These are phyloP conservation scores for Psidium friedrichsthalianum DNA, from an alignment of 345 rosid species.

Conservation along the genomic window DNA sequence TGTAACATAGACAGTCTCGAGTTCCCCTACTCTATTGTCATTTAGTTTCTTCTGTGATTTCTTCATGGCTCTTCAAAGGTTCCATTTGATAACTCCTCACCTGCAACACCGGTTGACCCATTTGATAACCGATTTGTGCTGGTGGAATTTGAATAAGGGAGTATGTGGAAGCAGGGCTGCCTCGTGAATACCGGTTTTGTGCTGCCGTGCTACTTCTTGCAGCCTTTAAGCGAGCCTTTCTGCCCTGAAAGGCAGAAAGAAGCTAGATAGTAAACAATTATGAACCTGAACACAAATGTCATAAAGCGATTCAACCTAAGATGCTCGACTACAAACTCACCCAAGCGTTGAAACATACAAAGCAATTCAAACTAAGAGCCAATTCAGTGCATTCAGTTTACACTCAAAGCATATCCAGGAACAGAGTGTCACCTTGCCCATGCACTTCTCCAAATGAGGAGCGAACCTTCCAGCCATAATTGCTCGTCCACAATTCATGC, in stretches of 20 bases:
- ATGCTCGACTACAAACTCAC: neutral
- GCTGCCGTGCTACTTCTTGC: slow-evolving; percentile 73
- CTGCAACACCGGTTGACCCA: slow-evolving; percentile 41
- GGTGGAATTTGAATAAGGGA: slow-evolving; percentile 41
- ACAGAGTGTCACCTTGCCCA: slow-evolving; percentile 78
- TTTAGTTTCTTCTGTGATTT: neutral
- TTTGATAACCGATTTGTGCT: slow-evolving; percentile 41
- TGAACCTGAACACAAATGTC: neutral
- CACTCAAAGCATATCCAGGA: neutral
- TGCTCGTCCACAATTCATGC: slow-evolving; percentile 89
- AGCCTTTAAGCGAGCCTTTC: slow-evolving; percentile 71
- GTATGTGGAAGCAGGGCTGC: slow-evolving; percentile 42
- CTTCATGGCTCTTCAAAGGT: slow-evolving; percentile 31
- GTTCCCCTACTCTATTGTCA: neutral
- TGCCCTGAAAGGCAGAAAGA: slow-evolving; percentile 38
- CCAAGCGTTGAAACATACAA: neutral
- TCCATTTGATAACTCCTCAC: slow-evolving; percentile 53
- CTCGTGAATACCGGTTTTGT: slow-evolving; percentile 57
- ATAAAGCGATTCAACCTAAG: neutral
- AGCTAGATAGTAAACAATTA: neutral
- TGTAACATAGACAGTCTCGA: neutral
- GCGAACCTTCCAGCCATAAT: slow-evolving; percentile 91
- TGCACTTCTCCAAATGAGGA: slow-evolving; percentile 94
- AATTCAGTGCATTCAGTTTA: neutral
- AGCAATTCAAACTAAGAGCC: neutral